Conservation (phyloP, 192 early-diverging fungal species). For the Umbelopsis vinacea region DNA sequence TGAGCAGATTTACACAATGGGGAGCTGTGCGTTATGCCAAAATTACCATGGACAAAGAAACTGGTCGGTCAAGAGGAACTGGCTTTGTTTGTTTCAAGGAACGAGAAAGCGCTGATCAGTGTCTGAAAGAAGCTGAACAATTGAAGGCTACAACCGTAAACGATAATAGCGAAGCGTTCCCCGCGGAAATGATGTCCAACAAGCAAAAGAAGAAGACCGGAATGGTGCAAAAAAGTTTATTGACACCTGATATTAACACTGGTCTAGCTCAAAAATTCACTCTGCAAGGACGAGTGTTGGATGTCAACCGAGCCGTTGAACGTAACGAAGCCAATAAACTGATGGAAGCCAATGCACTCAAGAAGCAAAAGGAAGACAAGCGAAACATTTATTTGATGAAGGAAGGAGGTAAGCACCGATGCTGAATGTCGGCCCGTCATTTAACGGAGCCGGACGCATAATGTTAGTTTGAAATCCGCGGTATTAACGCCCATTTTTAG, state of each 20-base stretch:
- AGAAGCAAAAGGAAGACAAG: conserved; percentile 73
- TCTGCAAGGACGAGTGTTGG: conserved; percentile 83
- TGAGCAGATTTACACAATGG: conserved; percentile 68
- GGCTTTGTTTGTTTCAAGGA: conserved; percentile 90
- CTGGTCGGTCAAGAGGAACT: conserved; percentile 89
- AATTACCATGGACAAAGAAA: conserved; percentile 82
- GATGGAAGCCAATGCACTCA: conserved; percentile 58
- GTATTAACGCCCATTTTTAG: conserved; percentile 30
- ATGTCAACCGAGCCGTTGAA: conserved; percentile 80
- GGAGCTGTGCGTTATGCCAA: conserved; percentile 79
- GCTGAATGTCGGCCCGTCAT: neutral
- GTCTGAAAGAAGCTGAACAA: conserved; percentile 73
- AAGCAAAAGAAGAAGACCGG: conserved; percentile 61
- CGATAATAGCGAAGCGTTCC: conserved; percentile 46
- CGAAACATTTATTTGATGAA: conserved; percentile 89
- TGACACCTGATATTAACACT: conserved; percentile 65
- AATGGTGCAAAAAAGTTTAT: conserved; percentile 56
- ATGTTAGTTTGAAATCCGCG: neutral
- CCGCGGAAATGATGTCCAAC: conserved; percentile 41
- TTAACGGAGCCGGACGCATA: neutral
- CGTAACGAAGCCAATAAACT: conserved; percentile 70
- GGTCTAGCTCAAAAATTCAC: conserved; percentile 60
- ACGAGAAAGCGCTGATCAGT: conserved; percentile 71
- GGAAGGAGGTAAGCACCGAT: conserved; percentile 62
- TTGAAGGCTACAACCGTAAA: conserved; percentile 57